Percentiles rank a stretch among this genome's conserved stretches.
These are phyloP conservation scores for Musa beccarii DNA, from an alignment of 176 grass and related monocot genomes.

Conservation along the genomic window DNA sequence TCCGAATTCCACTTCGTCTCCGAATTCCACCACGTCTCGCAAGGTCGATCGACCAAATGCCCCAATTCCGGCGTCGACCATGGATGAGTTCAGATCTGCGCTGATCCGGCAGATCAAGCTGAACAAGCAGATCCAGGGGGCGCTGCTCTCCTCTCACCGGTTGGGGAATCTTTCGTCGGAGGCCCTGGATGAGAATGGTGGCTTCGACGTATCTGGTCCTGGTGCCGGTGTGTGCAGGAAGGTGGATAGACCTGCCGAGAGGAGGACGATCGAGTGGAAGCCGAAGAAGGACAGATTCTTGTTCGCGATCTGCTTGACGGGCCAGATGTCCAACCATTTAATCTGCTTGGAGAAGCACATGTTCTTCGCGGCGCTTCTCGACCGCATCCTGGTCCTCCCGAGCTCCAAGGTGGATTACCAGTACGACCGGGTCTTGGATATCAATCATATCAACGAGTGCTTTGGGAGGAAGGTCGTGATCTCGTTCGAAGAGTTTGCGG, in stretches of 20 bases:
- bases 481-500: constrained; percentile 61
- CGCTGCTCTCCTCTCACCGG: constrained; percentile 61
- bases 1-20: constrained; percentile 13
- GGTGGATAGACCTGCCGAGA: constrained; percentile 30
- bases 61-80: constrained; percentile 19
- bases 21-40: not conserved
- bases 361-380: constrained; percentile 80
- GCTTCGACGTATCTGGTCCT: constrained; percentile 38
- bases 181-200: constrained; percentile 23
- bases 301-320: constrained; percentile 69
- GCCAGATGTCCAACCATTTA: constrained; percentile 98
- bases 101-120: constrained; percentile 70
- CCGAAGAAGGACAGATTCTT: constrained; percentile 76
- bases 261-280: constrained; percentile 81
- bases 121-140: constrained; percentile 64
- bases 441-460: constrained; percentile 75
- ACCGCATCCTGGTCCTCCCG: constrained; percentile 61
- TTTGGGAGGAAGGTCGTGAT: constrained; percentile 65
- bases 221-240: constrained; percentile 38
- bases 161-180: constrained; percentile 23
- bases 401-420: constrained; percentile 74
- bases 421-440: constrained; percentile 72
- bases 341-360: constrained; percentile 99
- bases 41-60: constrained; percentile 14
- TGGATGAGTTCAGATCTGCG: constrained; percentile 48